Conservation (phyloP, 257 asterid species). For the Coffea eugenioides region DNA sequence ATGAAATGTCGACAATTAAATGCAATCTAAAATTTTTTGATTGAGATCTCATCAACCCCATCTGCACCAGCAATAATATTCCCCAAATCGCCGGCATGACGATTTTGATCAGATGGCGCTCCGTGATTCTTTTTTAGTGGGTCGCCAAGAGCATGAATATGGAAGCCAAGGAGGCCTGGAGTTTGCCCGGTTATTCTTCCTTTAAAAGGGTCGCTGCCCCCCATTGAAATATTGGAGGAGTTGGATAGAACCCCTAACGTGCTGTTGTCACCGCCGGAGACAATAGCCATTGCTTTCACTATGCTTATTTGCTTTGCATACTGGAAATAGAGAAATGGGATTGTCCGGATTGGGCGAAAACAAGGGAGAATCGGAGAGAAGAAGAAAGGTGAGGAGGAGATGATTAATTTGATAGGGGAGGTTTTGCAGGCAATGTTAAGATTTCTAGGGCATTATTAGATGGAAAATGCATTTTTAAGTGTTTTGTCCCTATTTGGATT, state of each 20-base stretch:
- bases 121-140: slow-evolving; percentile 81
- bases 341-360: too few species aligned
- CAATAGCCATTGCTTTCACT: slow-evolving; percentile 74
- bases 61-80: slow-evolving; percentile 72
- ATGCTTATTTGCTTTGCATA: slow-evolving; percentile 33
- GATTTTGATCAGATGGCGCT: slow-evolving; percentile 68
- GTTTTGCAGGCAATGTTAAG: too few species aligned
- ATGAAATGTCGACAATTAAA: slow-evolving; percentile 72
- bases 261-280: slow-evolving; percentile 51
- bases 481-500: too few species aligned
- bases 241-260: slow-evolving; percentile 64
- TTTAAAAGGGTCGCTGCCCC: slow-evolving; percentile 38
- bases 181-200: slow-evolving; percentile 64
- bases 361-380: too few species aligned
- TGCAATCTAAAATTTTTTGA: slow-evolving; percentile 66
- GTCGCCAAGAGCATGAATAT: slow-evolving; percentile 95
- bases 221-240: slow-evolving; percentile 59
- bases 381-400: too few species aligned
- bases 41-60: slow-evolving; percentile 71
- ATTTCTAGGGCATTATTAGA: too few species aligned
- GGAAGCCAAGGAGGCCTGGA: slow-evolving; percentile 92
- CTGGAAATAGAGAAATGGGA: too few species aligned
- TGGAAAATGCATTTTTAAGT: too few species aligned
- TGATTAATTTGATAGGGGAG: too few species aligned
- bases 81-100: slow-evolving; percentile 90